Conservation (phyloP, 805 yeast genomes). For the Jamesozyma jinghongensis region DNA sequence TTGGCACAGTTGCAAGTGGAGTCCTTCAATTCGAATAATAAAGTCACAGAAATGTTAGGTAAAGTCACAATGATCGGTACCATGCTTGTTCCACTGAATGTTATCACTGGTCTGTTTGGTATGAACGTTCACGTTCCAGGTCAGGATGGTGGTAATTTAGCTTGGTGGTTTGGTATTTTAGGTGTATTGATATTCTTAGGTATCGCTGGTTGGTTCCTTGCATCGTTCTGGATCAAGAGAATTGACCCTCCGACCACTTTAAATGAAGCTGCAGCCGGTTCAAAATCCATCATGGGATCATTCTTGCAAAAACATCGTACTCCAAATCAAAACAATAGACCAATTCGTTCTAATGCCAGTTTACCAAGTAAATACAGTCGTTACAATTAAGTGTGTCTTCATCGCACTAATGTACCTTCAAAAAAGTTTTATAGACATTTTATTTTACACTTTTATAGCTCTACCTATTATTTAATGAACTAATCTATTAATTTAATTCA, state of each 20-base stretch:
- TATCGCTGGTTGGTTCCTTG: constrained; percentile 32
- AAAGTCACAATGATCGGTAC: constrained; percentile 89
- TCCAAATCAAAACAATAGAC: background rate
- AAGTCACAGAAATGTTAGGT: constrained; percentile 78
- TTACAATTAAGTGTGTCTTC: constrained; percentile 8
- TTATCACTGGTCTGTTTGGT: constrained; percentile 87
- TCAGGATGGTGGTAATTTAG: constrained; percentile 30
- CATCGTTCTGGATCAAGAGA: constrained; percentile 34
- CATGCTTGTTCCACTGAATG: constrained; percentile 77
- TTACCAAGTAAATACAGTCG: constrained; percentile 18
- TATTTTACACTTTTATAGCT: background rate
- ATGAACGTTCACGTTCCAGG: constrained; percentile 94
- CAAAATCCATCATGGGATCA: constrained; percentile 28
- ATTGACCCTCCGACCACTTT: constrained; percentile 25
- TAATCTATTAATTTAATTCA: no score
- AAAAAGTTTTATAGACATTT: background rate
- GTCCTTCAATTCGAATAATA: constrained; percentile 75
- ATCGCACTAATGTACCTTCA: no score
- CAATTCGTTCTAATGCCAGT: constrained; percentile 14
- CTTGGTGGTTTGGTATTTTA: constrained; percentile 64
- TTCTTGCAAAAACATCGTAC: constrained; percentile 13
- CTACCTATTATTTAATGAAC: background rate
- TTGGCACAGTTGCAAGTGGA: constrained; percentile 91
- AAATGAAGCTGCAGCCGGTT: constrained; percentile 29
- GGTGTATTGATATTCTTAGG: constrained; percentile 41